phyloP scores from a whole-genome alignment of 495 filamentous ascomycete species.

The Penicillium lividum region DNA sequence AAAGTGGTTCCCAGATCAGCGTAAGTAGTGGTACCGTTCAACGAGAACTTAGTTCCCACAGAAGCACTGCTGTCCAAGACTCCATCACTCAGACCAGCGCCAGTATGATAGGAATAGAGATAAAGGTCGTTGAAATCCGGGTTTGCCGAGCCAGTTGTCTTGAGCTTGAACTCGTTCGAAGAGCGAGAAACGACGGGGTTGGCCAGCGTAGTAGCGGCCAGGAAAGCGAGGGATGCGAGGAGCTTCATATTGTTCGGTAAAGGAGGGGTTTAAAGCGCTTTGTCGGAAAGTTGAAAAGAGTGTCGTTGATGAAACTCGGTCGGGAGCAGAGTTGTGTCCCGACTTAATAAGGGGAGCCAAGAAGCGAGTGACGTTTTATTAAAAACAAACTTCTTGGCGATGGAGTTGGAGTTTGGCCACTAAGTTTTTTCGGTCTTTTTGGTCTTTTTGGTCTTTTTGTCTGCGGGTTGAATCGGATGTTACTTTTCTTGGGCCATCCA shows the following conservation, averaged over 20 bases:
- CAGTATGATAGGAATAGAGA: slow-evolving; percentile 50
- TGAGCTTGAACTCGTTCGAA: slow-evolving; percentile 42
- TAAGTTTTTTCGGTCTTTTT: too few species aligned
- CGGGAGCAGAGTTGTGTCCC: background rate
- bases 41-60: slow-evolving; percentile 34
- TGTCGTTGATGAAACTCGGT: background rate
- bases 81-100: slow-evolving; percentile 48
- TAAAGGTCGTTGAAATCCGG: slow-evolving; percentile 44
- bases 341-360: background rate
- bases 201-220: slow-evolving; percentile 30
- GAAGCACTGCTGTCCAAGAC: slow-evolving; percentile 32
- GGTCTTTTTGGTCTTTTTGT: too few species aligned
- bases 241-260: slow-evolving; percentile 32
- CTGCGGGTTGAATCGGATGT: background rate
- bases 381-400: slow-evolving; percentile 1
- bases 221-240: slow-evolving; percentile 31
- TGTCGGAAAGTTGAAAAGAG: background rate
- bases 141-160: slow-evolving; percentile 37
- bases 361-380: background rate
- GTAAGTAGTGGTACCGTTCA: slow-evolving; percentile 42
- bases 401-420: background rate
- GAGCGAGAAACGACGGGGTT: slow-evolving; percentile 18
- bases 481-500: background rate
- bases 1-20: slow-evolving; percentile 16
- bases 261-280: background rate